A percentile compares a stretch with the other conserved stretches of the same genome.
Conservation (phyloP, 495 filamentous ascomycete species). For the Xylaria longipes region DNA sequence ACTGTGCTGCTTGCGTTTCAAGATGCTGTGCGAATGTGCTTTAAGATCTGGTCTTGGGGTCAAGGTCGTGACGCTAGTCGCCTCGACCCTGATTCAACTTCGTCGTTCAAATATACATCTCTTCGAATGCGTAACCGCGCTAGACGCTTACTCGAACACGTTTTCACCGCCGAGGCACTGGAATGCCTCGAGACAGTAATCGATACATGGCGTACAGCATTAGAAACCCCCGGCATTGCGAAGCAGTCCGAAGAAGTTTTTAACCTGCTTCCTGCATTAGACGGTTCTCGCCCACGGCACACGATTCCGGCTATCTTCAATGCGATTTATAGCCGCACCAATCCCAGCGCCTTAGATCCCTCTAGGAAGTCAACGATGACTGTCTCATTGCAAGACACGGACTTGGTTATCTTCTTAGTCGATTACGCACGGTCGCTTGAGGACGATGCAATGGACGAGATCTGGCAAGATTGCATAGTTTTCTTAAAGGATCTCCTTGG, state of each 20-base stretch:
- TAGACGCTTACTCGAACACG: conserved; percentile 84
- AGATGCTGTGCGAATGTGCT: conserved; percentile 89
- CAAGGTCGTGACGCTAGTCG: conserved; percentile 60
- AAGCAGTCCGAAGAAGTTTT: conserved; percentile 65
- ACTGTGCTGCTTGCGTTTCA: conserved; percentile 97
- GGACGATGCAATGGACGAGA: conserved; percentile 99
- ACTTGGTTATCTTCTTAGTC: conserved; percentile 85
- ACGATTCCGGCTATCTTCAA: conserved; percentile 97
- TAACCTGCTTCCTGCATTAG: conserved; percentile 85
- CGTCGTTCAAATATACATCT: conserved; percentile 89
- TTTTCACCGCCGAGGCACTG: conserved; percentile 92
- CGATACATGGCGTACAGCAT: conserved; percentile 72
- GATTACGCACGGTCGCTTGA: conserved; percentile 89
- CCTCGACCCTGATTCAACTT: conserved; percentile 72
- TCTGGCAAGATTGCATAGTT: conserved; percentile 92
- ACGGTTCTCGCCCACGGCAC: conserved; percentile 89
- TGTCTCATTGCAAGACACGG: conserved; percentile 77
- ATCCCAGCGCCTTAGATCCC: conserved; percentile 78
- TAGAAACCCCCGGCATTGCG: conserved; percentile 43
- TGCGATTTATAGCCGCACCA: conserved; percentile 92
- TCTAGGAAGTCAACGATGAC: conserved; percentile 85
- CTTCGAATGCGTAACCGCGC: conserved; percentile 88
- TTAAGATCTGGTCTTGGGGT: conserved; percentile 95
- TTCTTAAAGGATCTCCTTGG: conserved; percentile 89
- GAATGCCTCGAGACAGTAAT: conserved; percentile 92